Conservation (phyloP, 495 filamentous ascomycete species). For the Articulospora tetracladia region DNA sequence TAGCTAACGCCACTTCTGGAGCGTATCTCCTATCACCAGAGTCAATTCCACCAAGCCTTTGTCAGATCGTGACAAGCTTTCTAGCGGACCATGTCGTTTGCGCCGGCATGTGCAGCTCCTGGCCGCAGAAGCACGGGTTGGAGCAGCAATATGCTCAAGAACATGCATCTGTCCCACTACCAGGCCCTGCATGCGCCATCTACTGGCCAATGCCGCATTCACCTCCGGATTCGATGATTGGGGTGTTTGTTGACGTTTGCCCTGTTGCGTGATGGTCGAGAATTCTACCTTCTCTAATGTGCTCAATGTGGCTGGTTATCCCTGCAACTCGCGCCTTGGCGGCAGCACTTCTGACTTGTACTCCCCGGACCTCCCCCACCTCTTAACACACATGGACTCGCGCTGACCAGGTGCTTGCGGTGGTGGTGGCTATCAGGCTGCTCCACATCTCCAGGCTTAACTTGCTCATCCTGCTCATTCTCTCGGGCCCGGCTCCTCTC, state of each 20-base stretch:
- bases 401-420: no score
- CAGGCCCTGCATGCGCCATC: no score
- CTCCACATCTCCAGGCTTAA: not conserved
- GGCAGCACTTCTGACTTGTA: not conserved
- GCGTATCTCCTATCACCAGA: not conserved
- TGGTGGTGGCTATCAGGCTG: no score
- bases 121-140: not conserved
- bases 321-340: not conserved
- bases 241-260: not conserved
- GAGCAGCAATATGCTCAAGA: not conserved
- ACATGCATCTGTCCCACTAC: no score
- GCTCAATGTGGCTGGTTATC: not conserved
- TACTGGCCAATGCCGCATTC: no score
- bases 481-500: not conserved
- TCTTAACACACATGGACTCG: no score
- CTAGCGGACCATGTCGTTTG: not conserved
- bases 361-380: no score
- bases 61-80: not conserved
- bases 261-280: not conserved
- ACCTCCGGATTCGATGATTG: not conserved
- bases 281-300: not conserved
- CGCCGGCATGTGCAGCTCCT: not conserved
- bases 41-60: not conserved
- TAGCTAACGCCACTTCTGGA: not conserved
- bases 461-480: not conserved